Evolutionary conservation across 768 basidiomycete species (phyloP).

Genomic region (Boletus sensibilis): DNA sequence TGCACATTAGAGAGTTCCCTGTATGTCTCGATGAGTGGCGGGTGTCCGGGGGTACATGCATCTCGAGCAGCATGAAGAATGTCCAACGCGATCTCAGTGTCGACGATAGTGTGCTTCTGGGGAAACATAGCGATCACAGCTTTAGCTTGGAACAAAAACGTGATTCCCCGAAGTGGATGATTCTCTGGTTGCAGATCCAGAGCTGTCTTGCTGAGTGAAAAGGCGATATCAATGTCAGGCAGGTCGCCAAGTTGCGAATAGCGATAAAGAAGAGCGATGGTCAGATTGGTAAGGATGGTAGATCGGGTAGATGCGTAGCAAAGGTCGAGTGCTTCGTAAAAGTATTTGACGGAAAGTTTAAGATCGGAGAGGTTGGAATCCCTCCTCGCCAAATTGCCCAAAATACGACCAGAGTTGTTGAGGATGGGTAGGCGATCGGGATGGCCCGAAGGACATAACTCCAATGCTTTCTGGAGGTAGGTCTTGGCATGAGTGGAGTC

Average conservation of each 20-base stretch:
- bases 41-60: constrained; percentile 3
- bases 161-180: constrained; percentile 15
- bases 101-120: constrained; percentile 1
- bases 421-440: constrained; percentile 4
- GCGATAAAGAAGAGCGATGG: constrained; percentile 8
- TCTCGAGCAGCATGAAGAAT: constrained; percentile 15
- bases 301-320: constrained; percentile 11
- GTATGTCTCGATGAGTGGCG: constrained; percentile 12
- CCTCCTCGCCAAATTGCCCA: constrained; percentile 10
- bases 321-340: constrained; percentile 19
- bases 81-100: constrained; percentile 20
- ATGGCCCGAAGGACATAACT: constrained; percentile 8
- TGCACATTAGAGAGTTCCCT: constrained; percentile 13
- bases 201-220: constrained; percentile 12
- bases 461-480: constrained; percentile 12
- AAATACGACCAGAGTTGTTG: constrained; percentile 14
- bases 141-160: constrained; percentile 21
- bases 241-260: background rate
- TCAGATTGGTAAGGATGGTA: constrained; percentile 9
- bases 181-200: constrained; percentile 11
- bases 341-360: constrained; percentile 15
- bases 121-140: constrained; percentile 13
- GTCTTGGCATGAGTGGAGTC: constrained; percentile 23
- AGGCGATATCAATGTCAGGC: constrained; percentile 25
- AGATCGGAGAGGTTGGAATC: constrained; percentile 6